Evolutionary conservation across 768 basidiomycete species (phyloP).

Genomic region (Scleroderma citrinum): DNA sequence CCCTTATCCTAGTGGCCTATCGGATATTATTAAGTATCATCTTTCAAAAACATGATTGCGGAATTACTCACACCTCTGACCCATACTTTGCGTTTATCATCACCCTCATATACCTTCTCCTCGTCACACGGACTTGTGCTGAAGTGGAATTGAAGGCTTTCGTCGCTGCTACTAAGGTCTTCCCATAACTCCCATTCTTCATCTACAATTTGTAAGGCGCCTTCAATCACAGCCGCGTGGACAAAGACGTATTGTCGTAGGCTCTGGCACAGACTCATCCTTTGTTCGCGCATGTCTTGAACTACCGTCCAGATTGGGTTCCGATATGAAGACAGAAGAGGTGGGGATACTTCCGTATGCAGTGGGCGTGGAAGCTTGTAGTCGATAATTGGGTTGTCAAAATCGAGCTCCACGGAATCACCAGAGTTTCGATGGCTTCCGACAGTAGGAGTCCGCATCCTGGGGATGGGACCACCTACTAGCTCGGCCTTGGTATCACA

Average conservation of each 20-base stretch:
- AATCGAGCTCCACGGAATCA: constrained; percentile 3
- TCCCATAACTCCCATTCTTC: constrained; percentile 49
- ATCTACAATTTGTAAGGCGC: constrained; percentile 69
- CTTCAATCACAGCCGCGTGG: constrained; percentile 80
- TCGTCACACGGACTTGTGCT: constrained; percentile 7
- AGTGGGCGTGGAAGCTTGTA: constrained; percentile 60
- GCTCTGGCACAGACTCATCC: constrained; percentile 96
- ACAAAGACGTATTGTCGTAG: constrained; percentile 93
- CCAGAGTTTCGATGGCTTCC: background rate
- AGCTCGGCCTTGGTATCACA: background rate
- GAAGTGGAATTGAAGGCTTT: constrained; percentile 11
- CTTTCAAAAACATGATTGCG: background rate
- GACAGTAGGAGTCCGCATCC: background rate
- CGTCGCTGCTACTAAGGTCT: constrained; percentile 17
- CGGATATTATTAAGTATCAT: background rate
- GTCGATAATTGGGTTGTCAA: constrained; percentile 33
- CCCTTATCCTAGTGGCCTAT: background rate
- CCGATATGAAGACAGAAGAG: constrained; percentile 52
- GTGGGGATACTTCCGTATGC: constrained; percentile 50
- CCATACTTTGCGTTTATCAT: constrained; percentile 8
- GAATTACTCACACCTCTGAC: background rate
- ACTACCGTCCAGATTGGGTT: constrained; percentile 80
- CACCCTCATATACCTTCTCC: constrained; percentile 15
- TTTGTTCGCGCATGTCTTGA: constrained; percentile 91
- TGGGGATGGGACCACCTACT: background rate